phyloP scores from a whole-genome alignment of 805 yeast species.

The Cyberlindnera amylophila region DNA sequence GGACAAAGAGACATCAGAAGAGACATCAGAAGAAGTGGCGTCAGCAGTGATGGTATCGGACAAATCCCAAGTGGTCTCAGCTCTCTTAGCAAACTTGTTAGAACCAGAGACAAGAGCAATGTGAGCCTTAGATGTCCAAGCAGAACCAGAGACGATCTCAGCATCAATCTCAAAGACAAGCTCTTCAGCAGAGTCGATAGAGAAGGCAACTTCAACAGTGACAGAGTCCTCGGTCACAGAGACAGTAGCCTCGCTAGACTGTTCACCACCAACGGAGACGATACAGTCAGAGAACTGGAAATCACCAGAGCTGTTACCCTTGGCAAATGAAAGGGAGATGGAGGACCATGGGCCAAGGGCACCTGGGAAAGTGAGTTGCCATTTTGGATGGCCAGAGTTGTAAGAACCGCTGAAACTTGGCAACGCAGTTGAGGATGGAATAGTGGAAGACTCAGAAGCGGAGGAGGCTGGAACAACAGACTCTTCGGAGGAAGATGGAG shows the following conservation, averaged over 20 bases:
- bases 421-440: not conserved
- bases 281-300: constrained; percentile 12
- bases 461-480: constrained; percentile 1
- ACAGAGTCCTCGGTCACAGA: constrained; percentile 5
- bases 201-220: constrained; percentile 3
- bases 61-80: constrained; percentile 3
- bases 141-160: constrained; percentile 8
- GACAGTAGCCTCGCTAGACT: not conserved
- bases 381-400: constrained; percentile 2
- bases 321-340: constrained; percentile 8
- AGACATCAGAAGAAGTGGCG: constrained; percentile 1
- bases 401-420: constrained; percentile 2
- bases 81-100: constrained; percentile 10
- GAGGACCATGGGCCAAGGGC: constrained; percentile 22
- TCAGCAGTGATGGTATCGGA: constrained; percentile 7
- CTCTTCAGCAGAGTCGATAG: constrained; percentile 5
- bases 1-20: not conserved
- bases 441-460: constrained; percentile 7
- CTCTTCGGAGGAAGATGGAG: no score
- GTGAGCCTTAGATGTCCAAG: constrained; percentile 8
- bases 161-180: constrained; percentile 8
- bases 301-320: constrained; percentile 3
- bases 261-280: constrained; percentile 12
- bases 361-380: constrained; percentile 16
- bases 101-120: constrained; percentile 3